Evolutionary conservation across 345 rosid species (phyloP).

Genomic region (Triadica sebifera): DNA sequence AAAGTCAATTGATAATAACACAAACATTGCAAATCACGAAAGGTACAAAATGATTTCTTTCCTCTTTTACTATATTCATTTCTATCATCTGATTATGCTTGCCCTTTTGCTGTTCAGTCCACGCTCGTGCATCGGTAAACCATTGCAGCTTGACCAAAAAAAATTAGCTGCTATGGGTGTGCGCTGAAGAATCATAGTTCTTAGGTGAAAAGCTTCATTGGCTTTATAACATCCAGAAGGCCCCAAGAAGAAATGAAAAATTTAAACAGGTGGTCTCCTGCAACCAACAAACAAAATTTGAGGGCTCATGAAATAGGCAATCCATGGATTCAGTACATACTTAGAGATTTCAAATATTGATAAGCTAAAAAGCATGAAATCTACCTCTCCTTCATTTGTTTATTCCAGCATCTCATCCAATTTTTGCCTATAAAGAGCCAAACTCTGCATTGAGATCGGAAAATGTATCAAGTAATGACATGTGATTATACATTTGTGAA

Average conservation of each 20-base stretch:
- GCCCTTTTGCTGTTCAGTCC: too few species aligned
- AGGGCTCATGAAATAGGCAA: too few species aligned
- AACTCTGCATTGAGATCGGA: conserved; percentile 9
- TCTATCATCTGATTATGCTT: background rate
- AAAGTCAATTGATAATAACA: background rate
- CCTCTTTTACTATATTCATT: background rate
- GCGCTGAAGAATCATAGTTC: background rate
- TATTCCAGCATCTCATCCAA: conserved; percentile 11
- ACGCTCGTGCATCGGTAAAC: background rate
- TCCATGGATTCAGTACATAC: too few species aligned
- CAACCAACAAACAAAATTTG: background rate
- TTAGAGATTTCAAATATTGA: background rate
- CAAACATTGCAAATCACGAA: background rate
- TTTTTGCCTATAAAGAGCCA: conserved; percentile 23
- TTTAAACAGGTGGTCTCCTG: background rate
- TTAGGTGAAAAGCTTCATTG: background rate
- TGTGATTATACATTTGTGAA: background rate
- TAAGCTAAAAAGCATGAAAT: background rate
- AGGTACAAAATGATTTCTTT: background rate
- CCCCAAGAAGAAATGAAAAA: background rate
- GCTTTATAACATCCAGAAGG: background rate
- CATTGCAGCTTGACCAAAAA: background rate
- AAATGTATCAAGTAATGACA: background rate
- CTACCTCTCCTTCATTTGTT: background rate
- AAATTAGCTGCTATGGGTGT: too few species aligned